Conservation (phyloP, 1,284 basidiomycete genomes). For the Cystobasidium sp. region DNA sequence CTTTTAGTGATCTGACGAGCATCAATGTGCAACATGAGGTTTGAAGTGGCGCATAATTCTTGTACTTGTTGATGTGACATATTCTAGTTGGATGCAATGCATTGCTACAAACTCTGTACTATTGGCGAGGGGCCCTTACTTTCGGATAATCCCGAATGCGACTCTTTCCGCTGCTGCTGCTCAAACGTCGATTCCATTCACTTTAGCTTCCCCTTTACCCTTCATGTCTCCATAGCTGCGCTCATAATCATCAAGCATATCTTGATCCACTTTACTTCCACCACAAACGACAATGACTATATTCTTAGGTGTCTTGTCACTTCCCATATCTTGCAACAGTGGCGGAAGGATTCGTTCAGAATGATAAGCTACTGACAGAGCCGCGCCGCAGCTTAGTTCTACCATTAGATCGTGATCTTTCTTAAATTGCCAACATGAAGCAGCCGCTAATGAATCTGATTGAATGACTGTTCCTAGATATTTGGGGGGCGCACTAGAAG, state of each 20-base stretch:
- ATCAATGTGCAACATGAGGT: no score
- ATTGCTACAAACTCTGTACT: neutral
- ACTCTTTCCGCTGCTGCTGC: neutral
- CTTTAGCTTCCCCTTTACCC: conserved; percentile 19
- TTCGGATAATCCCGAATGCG: no score
- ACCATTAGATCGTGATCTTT: conserved; percentile 35
- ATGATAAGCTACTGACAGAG: conserved; percentile 30
- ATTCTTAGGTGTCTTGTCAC: conserved; percentile 9
- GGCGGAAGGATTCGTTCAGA: conserved; percentile 16
- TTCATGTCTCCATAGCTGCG: conserved; percentile 28
- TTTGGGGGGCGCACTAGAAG: neutral
- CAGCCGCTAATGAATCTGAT: conserved; percentile 33
- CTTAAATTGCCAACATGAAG: conserved; percentile 39
- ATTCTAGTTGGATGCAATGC: neutral
- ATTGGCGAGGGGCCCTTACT: neutral
- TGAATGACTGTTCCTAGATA: conserved; percentile 32
- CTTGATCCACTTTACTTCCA: conserved; percentile 36
- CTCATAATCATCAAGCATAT: conserved; percentile 32
- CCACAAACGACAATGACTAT: conserved; percentile 42
- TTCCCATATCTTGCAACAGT: neutral
- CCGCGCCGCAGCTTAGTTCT: conserved; percentile 39
- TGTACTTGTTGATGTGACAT: neutral
- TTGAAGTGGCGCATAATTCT: neutral
- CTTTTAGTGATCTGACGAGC: neutral
- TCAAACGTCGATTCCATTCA: conserved; percentile 17